Base-by-base conservation (phyloP, 306 rosid genomes). In the Sesbania bispinosa region DNA sequence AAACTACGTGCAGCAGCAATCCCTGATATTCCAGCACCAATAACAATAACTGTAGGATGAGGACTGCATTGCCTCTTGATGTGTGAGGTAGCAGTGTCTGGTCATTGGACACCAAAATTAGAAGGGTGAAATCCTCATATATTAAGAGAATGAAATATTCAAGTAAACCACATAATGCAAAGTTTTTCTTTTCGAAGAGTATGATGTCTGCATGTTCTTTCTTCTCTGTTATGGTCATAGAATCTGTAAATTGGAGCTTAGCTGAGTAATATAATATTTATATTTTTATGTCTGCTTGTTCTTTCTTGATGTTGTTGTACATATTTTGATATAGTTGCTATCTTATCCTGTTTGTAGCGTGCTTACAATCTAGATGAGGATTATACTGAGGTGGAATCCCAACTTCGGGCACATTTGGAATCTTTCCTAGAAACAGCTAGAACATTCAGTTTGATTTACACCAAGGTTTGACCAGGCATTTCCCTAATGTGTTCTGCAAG, bases 381-480 rank as follows among this genome's bases (percentile, higher is more conserved):
- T 76, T 88, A 90, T 58, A 79, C 84, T 6, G 92, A 86, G 79
- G 96, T 87, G 73, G 98, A 93, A 74, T 76, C 97, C 80, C 89
- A 89, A 67, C 79, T 93, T 83, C 87, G 98, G 30, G 78, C 82
- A 14, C 92, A 88, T 77, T 83, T 93, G 86, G 96, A 87, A 75
- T 93, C 97, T 69, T 93, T 93, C 75, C 88, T 93, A 45, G 97
- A 93, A 84, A 93, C 98, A 46, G 98, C 98, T 21, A 88, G 96
- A 81, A 76, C 92, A 50, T 93, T 88, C 83, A 93, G 90, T 80
- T 78, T 75, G 66, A 93, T 93, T 65, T 93, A 90, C 82, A 87
- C 97, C 32, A 93, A 93, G 98, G 98, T 93, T 21, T 51, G 81
- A 50, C 1, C 33, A 59, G 16, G 43, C 10, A 6, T 55, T 77